A percentile compares a stretch with the other conserved stretches of the same genome.
Conservation (phyloP, 108 stramenopile species). For the Nannochloropsis oceanica region DNA sequence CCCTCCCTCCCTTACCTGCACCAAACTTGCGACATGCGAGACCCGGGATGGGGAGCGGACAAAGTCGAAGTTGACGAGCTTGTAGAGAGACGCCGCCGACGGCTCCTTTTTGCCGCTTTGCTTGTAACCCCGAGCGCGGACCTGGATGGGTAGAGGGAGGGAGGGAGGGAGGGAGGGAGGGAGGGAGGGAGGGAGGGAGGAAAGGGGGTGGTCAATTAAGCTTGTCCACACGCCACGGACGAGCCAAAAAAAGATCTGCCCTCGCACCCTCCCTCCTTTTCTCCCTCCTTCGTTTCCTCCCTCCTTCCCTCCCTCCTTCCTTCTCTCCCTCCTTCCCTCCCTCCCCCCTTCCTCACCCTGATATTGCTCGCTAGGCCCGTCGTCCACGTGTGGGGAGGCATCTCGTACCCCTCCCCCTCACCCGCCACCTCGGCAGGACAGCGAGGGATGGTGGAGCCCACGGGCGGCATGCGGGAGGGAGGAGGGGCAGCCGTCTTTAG, state of each 20-base stretch:
- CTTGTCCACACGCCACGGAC: too few relatives aligned
- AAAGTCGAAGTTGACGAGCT: neutral
- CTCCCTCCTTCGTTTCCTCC: too few relatives aligned
- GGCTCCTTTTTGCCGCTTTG: neutral
- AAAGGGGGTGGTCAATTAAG: neutral
- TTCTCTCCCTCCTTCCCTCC: neutral
- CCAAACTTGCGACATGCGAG: neutral
- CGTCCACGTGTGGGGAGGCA: neutral
- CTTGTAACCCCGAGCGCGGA: neutral
- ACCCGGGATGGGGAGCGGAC: neutral
- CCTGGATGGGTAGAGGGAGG: neutral
- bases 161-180: neutral
- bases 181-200: neutral
- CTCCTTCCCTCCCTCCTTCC: neutral
- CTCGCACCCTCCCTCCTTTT: neutral
- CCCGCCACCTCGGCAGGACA: neutral
- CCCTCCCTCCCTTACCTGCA: neutral
- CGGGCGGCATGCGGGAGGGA: neutral
- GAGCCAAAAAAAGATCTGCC: too few relatives aligned
- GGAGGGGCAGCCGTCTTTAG: too few relatives aligned
- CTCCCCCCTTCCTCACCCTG: neutral
- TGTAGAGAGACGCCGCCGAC: neutral
- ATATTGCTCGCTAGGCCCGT: neutral
- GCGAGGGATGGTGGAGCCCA: neutral
- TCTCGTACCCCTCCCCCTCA: neutral